Evolutionary conservation across 2,329 filamentous ascomycete species (phyloP).

Genomic region (Microthyrium microscopicum): DNA sequence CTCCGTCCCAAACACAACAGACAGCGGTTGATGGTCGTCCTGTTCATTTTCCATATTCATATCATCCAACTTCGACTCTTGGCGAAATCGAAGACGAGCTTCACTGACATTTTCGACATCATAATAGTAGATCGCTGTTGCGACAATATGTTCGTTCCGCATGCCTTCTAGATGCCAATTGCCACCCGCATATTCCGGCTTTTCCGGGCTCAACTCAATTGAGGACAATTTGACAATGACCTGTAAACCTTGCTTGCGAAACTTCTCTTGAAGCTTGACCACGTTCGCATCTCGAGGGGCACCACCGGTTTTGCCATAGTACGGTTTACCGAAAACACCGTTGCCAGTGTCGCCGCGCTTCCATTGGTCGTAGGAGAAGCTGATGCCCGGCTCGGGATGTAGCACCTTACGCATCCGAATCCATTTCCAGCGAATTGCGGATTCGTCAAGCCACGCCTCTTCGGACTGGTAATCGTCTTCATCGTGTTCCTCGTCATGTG

Average conservation of each 20-base stretch:
- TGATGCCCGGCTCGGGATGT: no score
- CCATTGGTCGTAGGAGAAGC: neutral
- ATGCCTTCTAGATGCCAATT: slow-evolving; percentile 29
- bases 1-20: slow-evolving; percentile 3
- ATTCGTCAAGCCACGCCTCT: no score
- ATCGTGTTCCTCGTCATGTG: no score
- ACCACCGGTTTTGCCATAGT: no score
- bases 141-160: slow-evolving; percentile 44
- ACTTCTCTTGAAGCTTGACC: slow-evolving; percentile 18
- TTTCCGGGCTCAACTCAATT: slow-evolving; percentile 39
- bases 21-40: slow-evolving; percentile 6
- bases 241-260: slow-evolving; percentile 32
- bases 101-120: neutral
- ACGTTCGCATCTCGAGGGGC: no score
- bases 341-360: neutral
- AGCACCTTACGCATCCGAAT: no score
- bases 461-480: no score
- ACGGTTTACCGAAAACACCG: no score
- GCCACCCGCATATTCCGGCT: slow-evolving; percentile 35
- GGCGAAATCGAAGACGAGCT: neutral
- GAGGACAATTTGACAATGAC: slow-evolving; percentile 44
- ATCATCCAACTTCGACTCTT: slow-evolving; percentile 2
- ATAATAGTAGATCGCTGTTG: slow-evolving; percentile 44
- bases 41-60: slow-evolving; percentile 6
- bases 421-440: no score